Evolutionary conservation across 2,329 filamentous ascomycete species (phyloP).

Genomic region (Colletotrichum orbiculare): DNA sequence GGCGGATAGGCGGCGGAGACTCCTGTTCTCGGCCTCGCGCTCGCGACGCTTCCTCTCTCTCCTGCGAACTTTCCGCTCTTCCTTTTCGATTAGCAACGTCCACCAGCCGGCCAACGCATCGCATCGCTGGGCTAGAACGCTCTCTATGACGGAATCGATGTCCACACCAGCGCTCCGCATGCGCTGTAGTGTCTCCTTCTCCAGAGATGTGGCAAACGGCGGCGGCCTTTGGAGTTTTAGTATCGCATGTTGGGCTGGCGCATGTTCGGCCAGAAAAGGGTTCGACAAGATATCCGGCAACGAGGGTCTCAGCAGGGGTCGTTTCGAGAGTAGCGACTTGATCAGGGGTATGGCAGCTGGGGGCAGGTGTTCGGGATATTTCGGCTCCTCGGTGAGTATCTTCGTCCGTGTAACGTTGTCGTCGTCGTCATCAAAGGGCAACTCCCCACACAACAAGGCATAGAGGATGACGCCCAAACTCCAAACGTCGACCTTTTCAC

Average conservation of each 20-base stretch:
- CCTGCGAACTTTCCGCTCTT: constrained; percentile 85
- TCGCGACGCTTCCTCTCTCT: constrained; percentile 87
- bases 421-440: constrained; percentile 97
- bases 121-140: constrained; percentile 89
- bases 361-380: constrained; percentile 83
- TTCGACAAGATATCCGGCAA: constrained; percentile 88
- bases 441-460: constrained; percentile 82
- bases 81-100: constrained; percentile 93
- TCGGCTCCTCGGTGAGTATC: constrained; percentile 88
- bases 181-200: constrained; percentile 90
- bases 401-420: constrained; percentile 86
- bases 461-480: constrained; percentile 88
- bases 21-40: constrained; percentile 83
- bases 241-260: constrained; percentile 88
- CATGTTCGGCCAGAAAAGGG: constrained; percentile 88
- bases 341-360: constrained; percentile 82
- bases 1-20: constrained; percentile 83
- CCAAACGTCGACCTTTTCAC: constrained; percentile 98
- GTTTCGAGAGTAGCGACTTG: constrained; percentile 85
- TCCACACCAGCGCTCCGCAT: constrained; percentile 96
- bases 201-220: constrained; percentile 85
- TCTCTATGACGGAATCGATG: constrained; percentile 93
- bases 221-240: constrained; percentile 83
- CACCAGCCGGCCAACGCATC: constrained; percentile 96
- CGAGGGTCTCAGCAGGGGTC: constrained; percentile 83